A percentile compares a stretch with the other conserved stretches of the same genome.
Evolutionary conservation across 2,329 filamentous ascomycete species (phyloP).

Genomic region (Rosellinia necatrix): DNA sequence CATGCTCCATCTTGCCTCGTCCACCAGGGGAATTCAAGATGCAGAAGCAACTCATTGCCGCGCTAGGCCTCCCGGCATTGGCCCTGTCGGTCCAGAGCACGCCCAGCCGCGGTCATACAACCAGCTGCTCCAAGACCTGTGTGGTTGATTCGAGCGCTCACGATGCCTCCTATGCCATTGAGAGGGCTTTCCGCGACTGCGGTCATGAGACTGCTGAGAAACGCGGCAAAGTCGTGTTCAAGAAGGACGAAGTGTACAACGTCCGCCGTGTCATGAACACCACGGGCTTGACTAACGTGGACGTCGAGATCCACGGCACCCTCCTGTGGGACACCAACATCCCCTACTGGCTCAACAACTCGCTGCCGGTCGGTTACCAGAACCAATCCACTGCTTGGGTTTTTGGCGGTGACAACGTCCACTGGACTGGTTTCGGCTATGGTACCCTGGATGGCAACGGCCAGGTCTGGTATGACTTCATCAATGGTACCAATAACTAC

Average conservation of each 20-base stretch:
- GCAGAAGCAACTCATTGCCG: constrained; percentile 6
- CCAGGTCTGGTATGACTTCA: constrained; percentile 62
- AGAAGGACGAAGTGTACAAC: constrained; percentile 41
- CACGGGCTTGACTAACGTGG: constrained; percentile 41
- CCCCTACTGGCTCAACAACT: constrained; percentile 56
- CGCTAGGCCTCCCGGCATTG: constrained; percentile 5
- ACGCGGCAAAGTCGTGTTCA: constrained; percentile 8
- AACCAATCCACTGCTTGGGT: constrained; percentile 60
- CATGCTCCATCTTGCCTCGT: constrained; percentile 2
- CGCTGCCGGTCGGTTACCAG: constrained; percentile 57
- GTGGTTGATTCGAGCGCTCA: constrained; percentile 9
- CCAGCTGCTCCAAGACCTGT: constrained; percentile 5
- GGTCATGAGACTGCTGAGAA: constrained; percentile 5
- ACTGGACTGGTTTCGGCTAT: constrained; percentile 52
- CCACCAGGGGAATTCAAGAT: background rate
- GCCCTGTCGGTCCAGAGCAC: background rate
- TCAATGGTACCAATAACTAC: constrained; percentile 9
- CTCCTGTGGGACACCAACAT: constrained; percentile 52
- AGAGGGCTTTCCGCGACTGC: constrained; percentile 5
- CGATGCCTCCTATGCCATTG: constrained; percentile 7
- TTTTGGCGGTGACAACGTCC: constrained; percentile 57
- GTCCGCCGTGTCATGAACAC: constrained; percentile 45
- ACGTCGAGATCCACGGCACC: constrained; percentile 50
- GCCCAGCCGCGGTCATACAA: background rate
- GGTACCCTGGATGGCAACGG: constrained; percentile 65